Conservation (phyloP, 352 stramenopile species). For the Globisporangium yorkense region DNA sequence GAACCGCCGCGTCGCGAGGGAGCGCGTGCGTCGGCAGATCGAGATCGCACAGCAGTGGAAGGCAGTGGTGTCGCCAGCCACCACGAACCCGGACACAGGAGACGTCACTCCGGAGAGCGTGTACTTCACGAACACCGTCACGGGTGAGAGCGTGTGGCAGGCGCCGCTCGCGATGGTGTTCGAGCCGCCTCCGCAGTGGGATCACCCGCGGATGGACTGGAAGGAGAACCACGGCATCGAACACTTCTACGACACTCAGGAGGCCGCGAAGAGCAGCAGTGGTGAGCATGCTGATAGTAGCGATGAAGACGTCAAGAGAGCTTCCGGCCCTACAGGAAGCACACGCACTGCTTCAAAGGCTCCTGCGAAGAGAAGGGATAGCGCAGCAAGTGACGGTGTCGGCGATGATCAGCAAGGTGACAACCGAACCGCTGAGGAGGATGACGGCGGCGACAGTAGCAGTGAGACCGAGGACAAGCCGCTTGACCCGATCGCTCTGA, state of each 20-base stretch:
- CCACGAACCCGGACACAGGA: slow-evolving; percentile 6
- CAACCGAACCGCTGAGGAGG: slow-evolving; percentile 9
- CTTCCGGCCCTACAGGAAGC: neutral
- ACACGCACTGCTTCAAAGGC: neutral
- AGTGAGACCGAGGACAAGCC: slow-evolving; percentile 20
- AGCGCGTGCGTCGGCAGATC: slow-evolving; percentile 35
- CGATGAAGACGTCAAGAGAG: neutral
- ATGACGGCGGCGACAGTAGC: slow-evolving; percentile 13
- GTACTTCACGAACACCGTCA: slow-evolving; percentile 57
- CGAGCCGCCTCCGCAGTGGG: slow-evolving; percentile 49
- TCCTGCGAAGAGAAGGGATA: neutral
- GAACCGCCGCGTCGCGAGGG: slow-evolving; percentile 25
- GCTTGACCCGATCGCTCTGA: slow-evolving; percentile 37
- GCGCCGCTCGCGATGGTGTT: slow-evolving; percentile 48
- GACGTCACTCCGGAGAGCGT: slow-evolving; percentile 16
- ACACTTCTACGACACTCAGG: slow-evolving; percentile 27
- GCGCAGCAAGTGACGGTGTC: neutral
- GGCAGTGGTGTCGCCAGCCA: slow-evolving; percentile 22
- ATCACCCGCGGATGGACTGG: slow-evolving; percentile 51
- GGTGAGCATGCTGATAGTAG: slow-evolving; percentile 6
- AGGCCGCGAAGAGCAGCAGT: neutral
- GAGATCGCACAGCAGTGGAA: slow-evolving; percentile 46
- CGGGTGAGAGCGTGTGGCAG: slow-evolving; percentile 53
- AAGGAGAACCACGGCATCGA: slow-evolving; percentile 38
- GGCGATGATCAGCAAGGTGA: slow-evolving; percentile 8